These are phyloP conservation scores for Goniomonas avonlea DNA, from an alignment of 78 protist genomes.

Conservation along the genomic window DNA sequence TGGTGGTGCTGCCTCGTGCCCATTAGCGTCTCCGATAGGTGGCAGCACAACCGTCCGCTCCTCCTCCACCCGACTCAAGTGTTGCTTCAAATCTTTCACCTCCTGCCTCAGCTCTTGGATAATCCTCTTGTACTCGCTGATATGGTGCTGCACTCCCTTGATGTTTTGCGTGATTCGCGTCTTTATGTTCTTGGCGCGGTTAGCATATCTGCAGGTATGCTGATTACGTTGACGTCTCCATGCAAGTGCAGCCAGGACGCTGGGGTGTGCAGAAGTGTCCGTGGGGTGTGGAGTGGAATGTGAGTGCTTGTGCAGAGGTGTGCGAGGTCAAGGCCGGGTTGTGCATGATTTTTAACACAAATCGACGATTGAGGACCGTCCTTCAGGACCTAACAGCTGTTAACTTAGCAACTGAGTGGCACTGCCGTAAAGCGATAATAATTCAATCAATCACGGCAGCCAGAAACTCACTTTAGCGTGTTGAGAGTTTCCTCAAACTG, in stretches of 20 bases:
- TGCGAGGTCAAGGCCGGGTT: too few relatives aligned
- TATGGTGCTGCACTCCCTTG: constrained; percentile 35
- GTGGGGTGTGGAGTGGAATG: too few relatives aligned
- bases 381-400: background rate
- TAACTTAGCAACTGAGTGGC: background rate
- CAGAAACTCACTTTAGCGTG: constrained; percentile 71
- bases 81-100: constrained; percentile 30
- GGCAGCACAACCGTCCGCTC: too few relatives aligned
- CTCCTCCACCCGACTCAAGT: too few relatives aligned
- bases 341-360: background rate
- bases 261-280: background rate
- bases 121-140: constrained; percentile 49
- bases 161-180: constrained; percentile 39
- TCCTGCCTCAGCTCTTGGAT: constrained; percentile 50
- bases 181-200: constrained; percentile 63
- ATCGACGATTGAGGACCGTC: background rate
- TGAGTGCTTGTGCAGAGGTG: too few relatives aligned
- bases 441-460: too few relatives aligned
- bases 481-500: constrained; percentile 65
- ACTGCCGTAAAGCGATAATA: background rate
- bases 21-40: too few relatives aligned
- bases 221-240: background rate
- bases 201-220: constrained; percentile 35
- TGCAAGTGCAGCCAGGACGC: background rate
- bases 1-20: too few relatives aligned